phyloP scores from a whole-genome alignment of 2,329 filamentous ascomycete species.

The Periconia sp. region DNA sequence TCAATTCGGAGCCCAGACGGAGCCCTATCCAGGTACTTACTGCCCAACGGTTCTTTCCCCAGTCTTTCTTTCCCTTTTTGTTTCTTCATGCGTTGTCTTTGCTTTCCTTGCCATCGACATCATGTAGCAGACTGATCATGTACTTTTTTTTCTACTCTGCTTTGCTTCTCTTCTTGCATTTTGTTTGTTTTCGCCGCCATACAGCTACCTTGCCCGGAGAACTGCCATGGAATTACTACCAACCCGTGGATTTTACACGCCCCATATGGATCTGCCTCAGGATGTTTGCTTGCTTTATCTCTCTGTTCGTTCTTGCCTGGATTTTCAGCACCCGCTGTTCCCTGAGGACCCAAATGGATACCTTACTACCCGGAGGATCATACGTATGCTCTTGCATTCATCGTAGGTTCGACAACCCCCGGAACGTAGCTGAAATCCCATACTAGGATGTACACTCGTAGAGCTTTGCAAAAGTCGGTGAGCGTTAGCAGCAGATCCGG shows the following conservation, averaged over 20 bases:
- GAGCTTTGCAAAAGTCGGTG: conserved; percentile 30
- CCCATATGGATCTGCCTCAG: conserved; percentile 19
- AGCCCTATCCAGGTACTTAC: conserved; percentile 47
- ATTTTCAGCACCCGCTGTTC: not conserved
- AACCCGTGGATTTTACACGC: conserved; percentile 23
- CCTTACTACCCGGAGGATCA: conserved; percentile 12
- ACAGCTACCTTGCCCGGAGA: conserved; percentile 24
- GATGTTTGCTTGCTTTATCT: conserved; percentile 20
- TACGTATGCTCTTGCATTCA: conserved; percentile 25
- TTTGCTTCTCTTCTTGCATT: conserved; percentile 16
- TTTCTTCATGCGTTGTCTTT: conserved; percentile 18
- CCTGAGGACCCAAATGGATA: conserved; percentile 4
- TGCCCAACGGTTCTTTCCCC: conserved; percentile 41
- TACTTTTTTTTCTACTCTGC: conserved; percentile 22
- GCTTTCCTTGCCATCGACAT: conserved; percentile 15
- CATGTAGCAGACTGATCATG: conserved; percentile 30
- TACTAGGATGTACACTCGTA: conserved; percentile 28
- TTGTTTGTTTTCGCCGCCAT: conserved; percentile 31
- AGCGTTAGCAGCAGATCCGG: conserved; percentile 1
- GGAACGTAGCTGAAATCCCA: conserved; percentile 21
- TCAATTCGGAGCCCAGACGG: conserved; percentile 47
- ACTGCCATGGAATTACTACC: conserved; percentile 16
- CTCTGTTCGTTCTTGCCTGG: conserved; percentile 14
- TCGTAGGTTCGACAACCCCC: conserved; percentile 30
- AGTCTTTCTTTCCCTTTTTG: conserved; percentile 27